phyloP scores from a whole-genome alignment of 2,329 filamentous ascomycete genomes.

The Grosmannia huntii region DNA sequence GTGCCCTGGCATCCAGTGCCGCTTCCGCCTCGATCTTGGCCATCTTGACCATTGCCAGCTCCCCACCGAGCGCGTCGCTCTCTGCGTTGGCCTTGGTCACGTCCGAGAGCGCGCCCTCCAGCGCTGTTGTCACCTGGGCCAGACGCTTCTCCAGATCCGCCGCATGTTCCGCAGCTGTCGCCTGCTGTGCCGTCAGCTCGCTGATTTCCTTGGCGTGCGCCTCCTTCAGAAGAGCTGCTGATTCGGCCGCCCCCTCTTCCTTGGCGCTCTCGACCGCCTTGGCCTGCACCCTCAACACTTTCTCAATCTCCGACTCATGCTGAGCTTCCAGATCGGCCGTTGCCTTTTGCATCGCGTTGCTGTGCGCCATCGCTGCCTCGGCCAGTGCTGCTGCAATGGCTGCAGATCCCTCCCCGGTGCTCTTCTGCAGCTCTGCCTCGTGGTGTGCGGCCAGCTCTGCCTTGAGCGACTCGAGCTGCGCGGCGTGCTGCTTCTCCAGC shows the following conservation, averaged over 20 bases:
- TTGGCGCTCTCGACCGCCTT: slow-evolving; percentile 32
- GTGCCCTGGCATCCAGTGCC: slow-evolving; percentile 46
- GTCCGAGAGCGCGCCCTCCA: slow-evolving; percentile 12
- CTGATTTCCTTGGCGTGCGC: slow-evolving; percentile 27
- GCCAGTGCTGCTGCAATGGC: slow-evolving; percentile 17
- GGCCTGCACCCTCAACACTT: slow-evolving; percentile 28
- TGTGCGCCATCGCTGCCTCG: neutral
- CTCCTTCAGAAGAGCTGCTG: slow-evolving; percentile 20
- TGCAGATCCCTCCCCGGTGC: neutral
- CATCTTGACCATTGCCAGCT: slow-evolving; percentile 47
- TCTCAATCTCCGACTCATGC: slow-evolving; percentile 33
- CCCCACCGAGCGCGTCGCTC: slow-evolving; percentile 34
- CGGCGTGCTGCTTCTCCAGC: slow-evolving; percentile 17
- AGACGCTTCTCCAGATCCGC: slow-evolving; percentile 26
- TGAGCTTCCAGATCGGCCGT: slow-evolving; percentile 28
- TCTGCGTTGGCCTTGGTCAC: slow-evolving; percentile 31
- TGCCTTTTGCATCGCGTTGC: slow-evolving; percentile 22
- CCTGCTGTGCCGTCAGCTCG: slow-evolving; percentile 19
- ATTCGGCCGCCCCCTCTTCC: slow-evolving; percentile 28
- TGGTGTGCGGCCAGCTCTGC: slow-evolving; percentile 2
- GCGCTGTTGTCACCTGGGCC: slow-evolving; percentile 25
- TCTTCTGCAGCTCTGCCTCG: slow-evolving; percentile 21
- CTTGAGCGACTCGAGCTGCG: neutral
- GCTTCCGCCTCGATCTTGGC: slow-evolving; percentile 45
- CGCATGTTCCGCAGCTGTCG: slow-evolving; percentile 27